A percentile compares a stretch with the other conserved stretches of the same genome.
Conservation (phyloP, 2,329 filamentous ascomycete genomes). For the Colletotrichum higginsianum region DNA sequence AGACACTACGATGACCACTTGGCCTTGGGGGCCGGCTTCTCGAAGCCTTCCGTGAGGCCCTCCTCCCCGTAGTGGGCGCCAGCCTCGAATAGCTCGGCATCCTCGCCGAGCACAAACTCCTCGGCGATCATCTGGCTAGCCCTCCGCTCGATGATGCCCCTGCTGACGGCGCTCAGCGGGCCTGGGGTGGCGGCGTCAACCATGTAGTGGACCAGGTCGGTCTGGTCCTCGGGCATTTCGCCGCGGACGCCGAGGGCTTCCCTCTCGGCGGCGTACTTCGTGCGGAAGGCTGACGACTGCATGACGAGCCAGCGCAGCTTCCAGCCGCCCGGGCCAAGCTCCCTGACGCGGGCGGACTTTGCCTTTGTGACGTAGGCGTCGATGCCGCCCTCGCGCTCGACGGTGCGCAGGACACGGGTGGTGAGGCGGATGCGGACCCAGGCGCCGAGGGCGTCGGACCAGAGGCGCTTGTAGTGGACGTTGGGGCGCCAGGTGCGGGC, state of each 20-base stretch:
- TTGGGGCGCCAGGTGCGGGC: conserved; percentile 84
- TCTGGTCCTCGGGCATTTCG: conserved; percentile 53
- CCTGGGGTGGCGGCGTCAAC: conserved; percentile 60
- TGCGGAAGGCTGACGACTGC: conserved; percentile 78
- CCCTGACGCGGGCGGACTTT: conserved; percentile 83
- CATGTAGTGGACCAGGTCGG: conserved; percentile 57
- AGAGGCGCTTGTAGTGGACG: conserved; percentile 78
- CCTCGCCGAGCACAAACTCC: conserved; percentile 64
- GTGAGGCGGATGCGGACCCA: conserved; percentile 79
- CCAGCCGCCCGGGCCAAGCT: conserved; percentile 93
- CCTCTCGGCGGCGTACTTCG: conserved; percentile 75
- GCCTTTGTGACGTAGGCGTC: conserved; percentile 92
- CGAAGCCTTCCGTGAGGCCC: conserved; percentile 55
- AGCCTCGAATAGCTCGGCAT: conserved; percentile 53
- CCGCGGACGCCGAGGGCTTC: conserved; percentile 72
- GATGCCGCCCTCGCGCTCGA: conserved; percentile 89
- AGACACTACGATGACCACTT: conserved; percentile 11
- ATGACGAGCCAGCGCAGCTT: conserved; percentile 90
- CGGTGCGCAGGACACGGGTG: conserved; percentile 77
- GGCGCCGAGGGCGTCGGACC: conserved; percentile 72
- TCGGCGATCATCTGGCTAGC: conserved; percentile 57
- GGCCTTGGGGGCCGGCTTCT: conserved; percentile 37
- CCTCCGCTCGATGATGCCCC: conserved; percentile 54
- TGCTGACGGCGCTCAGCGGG: conserved; percentile 49
- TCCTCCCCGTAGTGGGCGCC: conserved; percentile 55